Percentiles rank a stretch among this genome's conserved stretches.
Conservation (phyloP, 2,329 filamentous ascomycete genomes). For the Colletotrichum gigasporum region DNA sequence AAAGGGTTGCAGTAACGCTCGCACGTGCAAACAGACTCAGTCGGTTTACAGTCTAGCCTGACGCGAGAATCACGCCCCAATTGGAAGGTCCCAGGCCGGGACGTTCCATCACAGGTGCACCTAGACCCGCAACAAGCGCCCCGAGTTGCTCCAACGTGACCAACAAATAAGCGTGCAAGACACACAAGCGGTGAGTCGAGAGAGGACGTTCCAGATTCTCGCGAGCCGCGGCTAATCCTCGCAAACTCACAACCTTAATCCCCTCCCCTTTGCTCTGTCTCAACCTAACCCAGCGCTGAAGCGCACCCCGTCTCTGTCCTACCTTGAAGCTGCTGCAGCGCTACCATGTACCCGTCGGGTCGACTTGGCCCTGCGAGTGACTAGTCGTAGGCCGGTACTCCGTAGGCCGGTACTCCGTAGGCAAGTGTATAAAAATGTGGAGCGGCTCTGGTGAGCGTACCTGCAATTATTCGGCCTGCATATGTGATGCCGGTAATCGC, state of each 20-base stretch:
- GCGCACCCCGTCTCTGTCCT: no score
- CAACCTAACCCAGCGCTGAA: background rate
- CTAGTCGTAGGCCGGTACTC: no score
- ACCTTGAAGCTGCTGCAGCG: no score
- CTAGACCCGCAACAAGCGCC: conserved; percentile 7
- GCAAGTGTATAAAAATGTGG: background rate
- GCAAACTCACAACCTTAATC: background rate
- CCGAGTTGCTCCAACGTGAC: no score
- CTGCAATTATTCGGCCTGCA: conserved; percentile 18
- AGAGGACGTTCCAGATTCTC: no score
- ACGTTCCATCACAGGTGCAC: background rate
- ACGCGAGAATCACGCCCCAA: no score
- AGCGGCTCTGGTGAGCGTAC: conserved; percentile 15
- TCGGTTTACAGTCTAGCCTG: no score
- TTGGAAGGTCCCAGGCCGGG: conserved; percentile 5
- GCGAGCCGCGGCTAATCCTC: background rate
- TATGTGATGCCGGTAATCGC: conserved; percentile 16
- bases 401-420: background rate
- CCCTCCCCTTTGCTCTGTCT: background rate
- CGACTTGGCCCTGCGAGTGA: no score
- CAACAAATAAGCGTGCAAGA: background rate
- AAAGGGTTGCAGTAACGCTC: no score
- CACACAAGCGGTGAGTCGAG: conserved; percentile 2
- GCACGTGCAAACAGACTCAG: no score
- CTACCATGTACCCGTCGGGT: no score